Evolutionary conservation across 2,329 filamentous ascomycete species (phyloP).

Genomic region (Epicoccum nigrum): DNA sequence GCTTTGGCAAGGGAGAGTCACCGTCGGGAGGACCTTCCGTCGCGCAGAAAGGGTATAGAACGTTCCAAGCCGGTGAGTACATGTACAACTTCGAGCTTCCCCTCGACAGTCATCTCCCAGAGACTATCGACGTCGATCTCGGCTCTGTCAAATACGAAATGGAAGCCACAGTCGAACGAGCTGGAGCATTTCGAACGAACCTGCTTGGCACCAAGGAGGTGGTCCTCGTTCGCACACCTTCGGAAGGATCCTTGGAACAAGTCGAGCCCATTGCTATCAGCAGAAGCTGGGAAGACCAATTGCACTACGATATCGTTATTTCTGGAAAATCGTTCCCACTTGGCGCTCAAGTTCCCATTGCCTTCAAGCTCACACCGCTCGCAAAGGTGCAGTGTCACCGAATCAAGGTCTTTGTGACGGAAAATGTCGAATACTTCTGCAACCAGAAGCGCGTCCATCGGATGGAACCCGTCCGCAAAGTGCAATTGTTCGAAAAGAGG

Average conservation of each 20-base stretch:
- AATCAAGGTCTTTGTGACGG: conserved; percentile 88
- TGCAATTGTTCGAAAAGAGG: conserved; percentile 85
- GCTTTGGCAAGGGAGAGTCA: conserved; percentile 80
- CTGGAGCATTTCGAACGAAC: conserved; percentile 89
- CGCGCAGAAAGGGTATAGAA: conserved; percentile 80
- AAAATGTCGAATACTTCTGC: conserved; percentile 90
- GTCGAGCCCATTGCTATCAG: conserved; percentile 94
- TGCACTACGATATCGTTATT: conserved; percentile 95
- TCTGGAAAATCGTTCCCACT: conserved; percentile 94
- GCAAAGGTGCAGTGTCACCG: conserved; percentile 94
- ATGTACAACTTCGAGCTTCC: conserved; percentile 81
- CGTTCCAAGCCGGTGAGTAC: conserved; percentile 79
- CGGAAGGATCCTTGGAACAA: conserved; percentile 87
- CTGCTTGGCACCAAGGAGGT: conserved; percentile 83
- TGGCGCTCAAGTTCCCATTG: conserved; percentile 85
- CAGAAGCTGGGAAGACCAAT: conserved; percentile 90
- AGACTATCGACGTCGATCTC: conserved; percentile 86
- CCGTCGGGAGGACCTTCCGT: conserved; percentile 61
- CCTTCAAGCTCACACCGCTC: conserved; percentile 89
- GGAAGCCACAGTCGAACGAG: conserved; percentile 81
- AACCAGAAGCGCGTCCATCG: conserved; percentile 83
- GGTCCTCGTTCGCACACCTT: conserved; percentile 80
- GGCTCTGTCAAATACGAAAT: conserved; percentile 88
- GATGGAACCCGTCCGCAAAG: conserved; percentile 82
- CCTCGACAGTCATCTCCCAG: conserved; percentile 77